Base-by-base conservation (phyloP, 2,329 filamentous ascomycete genomes). In the Penicillium sp. region DNA sequence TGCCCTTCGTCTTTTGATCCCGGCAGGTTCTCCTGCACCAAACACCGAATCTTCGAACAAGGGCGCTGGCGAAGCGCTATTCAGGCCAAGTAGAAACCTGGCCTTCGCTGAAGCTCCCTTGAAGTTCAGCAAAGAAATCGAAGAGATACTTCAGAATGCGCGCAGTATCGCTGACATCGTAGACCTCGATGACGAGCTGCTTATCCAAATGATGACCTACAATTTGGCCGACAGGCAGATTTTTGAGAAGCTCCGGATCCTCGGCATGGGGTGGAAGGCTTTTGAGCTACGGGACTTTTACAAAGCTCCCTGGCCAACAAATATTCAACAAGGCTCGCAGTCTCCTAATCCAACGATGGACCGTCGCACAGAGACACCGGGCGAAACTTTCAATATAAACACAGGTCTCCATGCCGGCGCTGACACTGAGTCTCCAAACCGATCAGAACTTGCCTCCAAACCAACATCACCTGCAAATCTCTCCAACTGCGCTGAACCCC, bases 1-100 rank as follows among this genome's bases (percentile, higher is more conserved):
- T 14, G 67, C 66, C 0, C 36, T 71, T 3, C 61, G 69, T 8
- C 48, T 71, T 14, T 50, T 71, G 9, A 54, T 66, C 8, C 64
- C 66, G 6, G 60, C 55, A 4, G 44, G 43, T 0, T 29, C 50
- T n/a, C 32, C 41, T 6, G 14, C 47, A 2, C 28, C 51, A 3
- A 26, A 44, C 23, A 32, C 18, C 6, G 37, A 27, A 14, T 12
- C 34, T 18, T 26, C 44, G 23, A 36, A 25, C 14, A 14, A 40
- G 17, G 12, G 39, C 9, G 15, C 34, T 10, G 38, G 34, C 22
- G 22, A 45, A 10, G 9, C 13, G 2, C 9, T 26, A 0, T 14
- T 17, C 11, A 20, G 32, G 13, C 14, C 31, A 14, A 45, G 18
- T 6, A 31, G 17, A 13, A 30, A 15, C 7, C 30, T 36, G 12